phyloP scores from a whole-genome alignment of 2,329 filamentous ascomycete species.

The Aspergillus bombycis region DNA sequence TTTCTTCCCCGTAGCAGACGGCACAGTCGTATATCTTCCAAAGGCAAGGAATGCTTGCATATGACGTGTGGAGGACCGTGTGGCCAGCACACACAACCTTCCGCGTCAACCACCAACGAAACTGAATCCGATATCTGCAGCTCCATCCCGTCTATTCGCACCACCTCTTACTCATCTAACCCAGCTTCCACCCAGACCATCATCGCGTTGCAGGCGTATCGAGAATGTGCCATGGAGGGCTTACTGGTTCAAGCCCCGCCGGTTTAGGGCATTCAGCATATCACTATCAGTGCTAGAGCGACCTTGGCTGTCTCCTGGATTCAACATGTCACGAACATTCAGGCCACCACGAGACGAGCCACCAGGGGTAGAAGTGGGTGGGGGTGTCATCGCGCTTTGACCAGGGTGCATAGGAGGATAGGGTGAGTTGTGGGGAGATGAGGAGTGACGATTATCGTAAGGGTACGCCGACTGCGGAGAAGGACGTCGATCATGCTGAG shows the following conservation, averaged over 20 bases:
- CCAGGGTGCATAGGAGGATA: conserved; percentile 41
- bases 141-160: conserved; percentile 3
- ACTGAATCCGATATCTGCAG: not conserved
- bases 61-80: conserved; percentile 13
- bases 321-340: conserved; percentile 54
- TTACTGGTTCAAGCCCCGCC: conserved; percentile 41
- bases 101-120: conserved; percentile 12
- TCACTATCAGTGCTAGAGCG: conserved; percentile 53
- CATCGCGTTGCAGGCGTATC: not conserved
- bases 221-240: not conserved
- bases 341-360: conserved; percentile 44
- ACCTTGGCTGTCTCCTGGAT: conserved; percentile 43
- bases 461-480: conserved; percentile 50
- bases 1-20: not conserved
- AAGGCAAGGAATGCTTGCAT: conserved; percentile 5
- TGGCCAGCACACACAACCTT: conserved; percentile 31
- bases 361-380: conserved; percentile 37
- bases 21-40: not conserved
- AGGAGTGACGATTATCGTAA: conserved; percentile 45
- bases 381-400: conserved; percentile 31
- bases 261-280: conserved; percentile 53
- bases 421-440: conserved; percentile 47
- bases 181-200: conserved; percentile 5
- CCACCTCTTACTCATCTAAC: conserved; percentile 4
- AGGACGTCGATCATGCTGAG: conserved; percentile 45